Conservation (phyloP, 192 early-diverging fungal species). For the Umbelopsis isabellina region DNA sequence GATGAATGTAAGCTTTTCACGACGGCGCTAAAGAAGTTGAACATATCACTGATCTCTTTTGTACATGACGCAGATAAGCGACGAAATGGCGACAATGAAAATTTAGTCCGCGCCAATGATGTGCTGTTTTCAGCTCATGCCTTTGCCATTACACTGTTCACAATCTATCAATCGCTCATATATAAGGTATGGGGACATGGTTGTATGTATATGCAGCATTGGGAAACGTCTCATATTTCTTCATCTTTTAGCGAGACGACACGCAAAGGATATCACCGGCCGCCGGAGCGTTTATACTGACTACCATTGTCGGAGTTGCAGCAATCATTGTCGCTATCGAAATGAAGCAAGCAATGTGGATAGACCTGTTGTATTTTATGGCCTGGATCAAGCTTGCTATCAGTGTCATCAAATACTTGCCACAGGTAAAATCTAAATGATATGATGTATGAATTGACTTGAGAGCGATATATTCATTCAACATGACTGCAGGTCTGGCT, state of each 20-base stretch:
- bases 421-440: constrained; percentile 53
- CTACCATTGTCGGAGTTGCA: constrained; percentile 37
- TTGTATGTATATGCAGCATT: not conserved
- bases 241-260: constrained; percentile 38
- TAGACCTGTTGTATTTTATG: constrained; percentile 74
- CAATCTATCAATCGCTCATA: constrained; percentile 63
- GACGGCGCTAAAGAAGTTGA: not conserved
- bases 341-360: constrained; percentile 37
- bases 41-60: not conserved
- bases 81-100: constrained; percentile 68
- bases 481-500: constrained; percentile 57
- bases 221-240: not conserved
- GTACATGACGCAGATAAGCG: constrained; percentile 45
- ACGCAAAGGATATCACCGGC: constrained; percentile 48
- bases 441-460: not conserved
- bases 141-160: constrained; percentile 60
- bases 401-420: constrained; percentile 81
- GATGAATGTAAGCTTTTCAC: constrained; percentile 56
- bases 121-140: constrained; percentile 90
- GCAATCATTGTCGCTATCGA: constrained; percentile 31
- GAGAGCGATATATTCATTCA: constrained; percentile 4
- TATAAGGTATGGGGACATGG: constrained; percentile 60
- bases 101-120: constrained; percentile 82
- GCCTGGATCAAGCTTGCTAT: constrained; percentile 79
- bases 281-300: constrained; percentile 42